Evolutionary conservation across 1,284 basidiomycete genomes (phyloP).

Genomic region (Schizophyllum commune): DNA sequence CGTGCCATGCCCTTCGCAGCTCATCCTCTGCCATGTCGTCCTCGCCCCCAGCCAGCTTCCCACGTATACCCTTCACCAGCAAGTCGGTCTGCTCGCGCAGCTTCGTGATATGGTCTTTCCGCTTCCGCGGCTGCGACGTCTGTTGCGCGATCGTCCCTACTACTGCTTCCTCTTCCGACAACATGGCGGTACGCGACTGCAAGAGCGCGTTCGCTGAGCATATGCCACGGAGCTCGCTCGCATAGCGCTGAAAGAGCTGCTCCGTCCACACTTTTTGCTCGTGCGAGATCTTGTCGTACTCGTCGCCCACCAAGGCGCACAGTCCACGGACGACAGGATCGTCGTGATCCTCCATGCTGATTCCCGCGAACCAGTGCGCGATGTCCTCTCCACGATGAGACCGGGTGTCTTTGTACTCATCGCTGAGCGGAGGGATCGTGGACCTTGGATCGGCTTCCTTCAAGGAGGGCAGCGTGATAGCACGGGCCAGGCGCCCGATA

Average conservation of each 20-base stretch:
- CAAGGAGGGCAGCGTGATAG: conserved; percentile 42
- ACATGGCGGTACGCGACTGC: conserved; percentile 27
- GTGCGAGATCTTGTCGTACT: background rate
- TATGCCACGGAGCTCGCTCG: conserved; percentile 38
- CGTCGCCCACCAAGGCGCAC: background rate
- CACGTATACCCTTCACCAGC: conserved; percentile 38
- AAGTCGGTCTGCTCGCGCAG: conserved; percentile 45
- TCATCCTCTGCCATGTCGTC: conserved; percentile 26
- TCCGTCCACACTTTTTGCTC: conserved; percentile 3
- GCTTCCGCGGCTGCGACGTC: conserved; percentile 44
- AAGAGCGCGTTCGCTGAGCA: conserved; percentile 43
- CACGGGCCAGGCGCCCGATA: conserved; percentile 51
- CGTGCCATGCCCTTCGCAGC: conserved; percentile 37
- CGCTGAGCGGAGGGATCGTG: background rate
- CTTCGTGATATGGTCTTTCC: conserved; percentile 43
- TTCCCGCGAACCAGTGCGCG: background rate
- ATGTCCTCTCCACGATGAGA: background rate
- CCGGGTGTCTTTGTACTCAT: background rate
- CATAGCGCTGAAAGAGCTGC: conserved; percentile 37
- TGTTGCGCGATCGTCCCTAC: conserved; percentile 57
- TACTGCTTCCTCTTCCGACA: conserved; percentile 55
- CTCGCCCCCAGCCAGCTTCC: conserved; percentile 40
- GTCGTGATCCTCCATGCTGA: background rate
- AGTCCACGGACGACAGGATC: background rate
- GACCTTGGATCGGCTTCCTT: conserved; percentile 2